Conservation (phyloP, 2,329 filamentous ascomycete species). For the Alternaria arbusti region DNA sequence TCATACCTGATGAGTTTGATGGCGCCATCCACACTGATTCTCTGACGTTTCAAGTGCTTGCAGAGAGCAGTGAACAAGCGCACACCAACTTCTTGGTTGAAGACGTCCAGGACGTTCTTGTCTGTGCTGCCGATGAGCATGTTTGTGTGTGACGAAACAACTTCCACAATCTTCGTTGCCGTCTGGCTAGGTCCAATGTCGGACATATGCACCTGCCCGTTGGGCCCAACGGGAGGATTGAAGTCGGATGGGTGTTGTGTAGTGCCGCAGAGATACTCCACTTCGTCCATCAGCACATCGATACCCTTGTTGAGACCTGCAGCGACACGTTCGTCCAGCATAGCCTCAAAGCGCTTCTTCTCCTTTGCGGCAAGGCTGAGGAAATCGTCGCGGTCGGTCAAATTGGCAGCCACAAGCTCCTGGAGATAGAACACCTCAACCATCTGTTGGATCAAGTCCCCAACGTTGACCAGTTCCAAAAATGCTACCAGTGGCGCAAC, state of each 20-base stretch:
- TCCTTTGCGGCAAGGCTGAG: slow-evolving; percentile 88
- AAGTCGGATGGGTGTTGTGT: slow-evolving; percentile 88
- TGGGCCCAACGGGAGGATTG: slow-evolving; percentile 67
- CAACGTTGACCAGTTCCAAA: slow-evolving; percentile 95
- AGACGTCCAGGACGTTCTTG: slow-evolving; percentile 97
- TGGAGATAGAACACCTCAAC: slow-evolving; percentile 98
- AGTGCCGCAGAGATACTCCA: slow-evolving; percentile 92
- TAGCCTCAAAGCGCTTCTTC: slow-evolving; percentile 98
- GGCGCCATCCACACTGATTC: slow-evolving; percentile 86
- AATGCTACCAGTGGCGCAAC: slow-evolving; percentile 95
- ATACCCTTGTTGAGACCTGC: slow-evolving; percentile 97
- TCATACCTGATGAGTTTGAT: slow-evolving; percentile 80
- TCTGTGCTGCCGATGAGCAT: slow-evolving; percentile 96
- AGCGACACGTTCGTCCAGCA: slow-evolving; percentile 95
- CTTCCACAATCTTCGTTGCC: slow-evolving; percentile 78
- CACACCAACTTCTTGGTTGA: slow-evolving; percentile 95
- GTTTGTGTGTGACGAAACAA: slow-evolving; percentile 85
- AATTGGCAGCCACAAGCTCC: slow-evolving; percentile 80
- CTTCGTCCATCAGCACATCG: slow-evolving; percentile 97
- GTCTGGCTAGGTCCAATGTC: slow-evolving; percentile 80
- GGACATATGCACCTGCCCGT: slow-evolving; percentile 43
- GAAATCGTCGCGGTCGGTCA: slow-evolving; percentile 93
- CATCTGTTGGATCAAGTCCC: slow-evolving; percentile 98
- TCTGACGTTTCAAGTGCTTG: slow-evolving; percentile 97
- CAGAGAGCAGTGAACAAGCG: slow-evolving; percentile 90